Evolutionary conservation across 2,329 filamentous ascomycete genomes (phyloP), one percentile per base, ranked within the genome.

Genomic region (Arthrobotrys conoides): DNA sequence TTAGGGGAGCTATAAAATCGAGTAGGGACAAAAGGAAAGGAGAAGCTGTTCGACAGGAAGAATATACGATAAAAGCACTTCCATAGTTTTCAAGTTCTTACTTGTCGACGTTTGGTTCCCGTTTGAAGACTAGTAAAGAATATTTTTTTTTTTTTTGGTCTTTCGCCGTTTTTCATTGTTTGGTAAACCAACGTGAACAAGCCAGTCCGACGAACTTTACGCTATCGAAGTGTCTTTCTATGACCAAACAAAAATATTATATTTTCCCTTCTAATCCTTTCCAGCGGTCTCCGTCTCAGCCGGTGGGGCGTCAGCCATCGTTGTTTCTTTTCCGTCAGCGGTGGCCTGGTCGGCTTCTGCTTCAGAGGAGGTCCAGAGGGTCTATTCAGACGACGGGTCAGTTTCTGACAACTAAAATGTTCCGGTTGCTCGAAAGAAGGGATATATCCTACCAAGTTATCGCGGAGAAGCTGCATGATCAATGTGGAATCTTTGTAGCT

Each of bases 361-460:
- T 90, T 98, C 96, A 82, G 95, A 98, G 80, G 95, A 98, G 84
- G 96, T 98, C 96, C 96, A 98, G 86, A 98, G 94, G 82, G 96
- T 98, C 94, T 97, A 82, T 55, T 71, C 18, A 16, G 55, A n/a
- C 46, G 24, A n/a, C 53, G 63, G 55, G 53, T 64, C 38, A 24
- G 48, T 16, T 38, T 16, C 10, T 30, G 20, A 41, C 20, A 33
- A 24, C 57, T n/a, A 51, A 30, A 5, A 36, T 18, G 51, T 14
- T 41, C 38, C 12, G 44, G 24, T 80, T 44, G 75, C 65, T 44
- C 66, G 59, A n/a, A 36, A 71, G 20, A 46, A 46, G 30, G 12
- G 10, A 9, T n/a, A 10, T 18, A 14, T 59, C 81, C 59, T 80
- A 83, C 82, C 81, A 98, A 89, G 90, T 97, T 98, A 89, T 97